Evolutionary conservation across 805 yeast genomes (phyloP).

Genomic region (Naumovozyma castellii): DNA sequence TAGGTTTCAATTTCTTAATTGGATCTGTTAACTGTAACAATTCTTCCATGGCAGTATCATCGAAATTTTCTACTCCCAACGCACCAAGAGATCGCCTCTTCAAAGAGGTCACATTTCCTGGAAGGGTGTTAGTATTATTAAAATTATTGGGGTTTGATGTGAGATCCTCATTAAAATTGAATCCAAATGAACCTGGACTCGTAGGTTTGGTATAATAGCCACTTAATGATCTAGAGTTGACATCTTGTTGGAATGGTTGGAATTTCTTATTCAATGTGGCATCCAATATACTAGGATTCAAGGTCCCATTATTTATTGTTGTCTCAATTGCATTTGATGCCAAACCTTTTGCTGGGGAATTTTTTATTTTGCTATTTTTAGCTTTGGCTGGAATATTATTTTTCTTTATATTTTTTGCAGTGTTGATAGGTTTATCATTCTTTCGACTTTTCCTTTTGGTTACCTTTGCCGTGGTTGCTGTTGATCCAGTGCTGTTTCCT

Average conservation of each 20-base stretch:
- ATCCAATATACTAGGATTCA: constrained; percentile 8
- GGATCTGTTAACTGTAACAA: constrained; percentile 21
- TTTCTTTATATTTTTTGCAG: neutral
- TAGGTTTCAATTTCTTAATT: neutral
- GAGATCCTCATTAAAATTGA: constrained; percentile 4
- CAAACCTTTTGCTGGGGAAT: too few relatives aligned
- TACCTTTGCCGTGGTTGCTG: neutral
- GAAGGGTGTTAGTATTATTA: neutral
- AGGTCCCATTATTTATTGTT: constrained; percentile 2
- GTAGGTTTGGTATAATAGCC: constrained; percentile 30
- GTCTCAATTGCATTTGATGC: neutral
- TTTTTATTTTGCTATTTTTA: too few relatives aligned
- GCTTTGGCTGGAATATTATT: neutral
- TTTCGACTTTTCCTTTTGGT: neutral
- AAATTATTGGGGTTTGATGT: constrained; percentile 2
- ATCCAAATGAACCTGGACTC: constrained; percentile 19
- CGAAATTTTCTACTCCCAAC: constrained; percentile 19
- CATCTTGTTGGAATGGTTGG: constrained; percentile 22
- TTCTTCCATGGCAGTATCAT: constrained; percentile 25
- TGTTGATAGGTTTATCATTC: neutral
- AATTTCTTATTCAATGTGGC: constrained; percentile 20
- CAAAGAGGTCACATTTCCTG: constrained; percentile 6
- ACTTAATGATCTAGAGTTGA: constrained; percentile 18
- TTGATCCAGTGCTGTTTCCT: too few relatives aligned
- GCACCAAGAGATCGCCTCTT: constrained; percentile 25